Base-by-base conservation (phyloP, 257 asterid species). In the Solanum lycopersicoides region DNA sequence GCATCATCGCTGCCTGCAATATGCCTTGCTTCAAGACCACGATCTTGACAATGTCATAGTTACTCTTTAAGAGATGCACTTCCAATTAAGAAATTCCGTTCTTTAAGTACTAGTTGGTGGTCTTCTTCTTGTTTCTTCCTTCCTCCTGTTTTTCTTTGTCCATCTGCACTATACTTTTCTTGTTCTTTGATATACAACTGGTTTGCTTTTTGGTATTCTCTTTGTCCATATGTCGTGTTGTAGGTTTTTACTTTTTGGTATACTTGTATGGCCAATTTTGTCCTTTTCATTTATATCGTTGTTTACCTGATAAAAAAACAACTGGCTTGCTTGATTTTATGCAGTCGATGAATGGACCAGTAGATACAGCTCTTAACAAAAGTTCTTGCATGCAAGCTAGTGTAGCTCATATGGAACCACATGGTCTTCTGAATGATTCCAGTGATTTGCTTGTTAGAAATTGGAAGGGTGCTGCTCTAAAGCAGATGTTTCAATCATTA, bases 391-490 rank as follows among this genome's bases (percentile, higher is more conserved):
- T n/a, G 10, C 88, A 86, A 86, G 88, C 88, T 87, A 79, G 84
- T 83, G 87, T 86, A 71, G 89, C 87, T 69, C 91, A 86, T 89
- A 90, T 66, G 75, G 88, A 73, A 37, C 83, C 91, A 59, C 86
- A 72, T 85, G 87, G 41, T 87, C 85, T 65, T 44, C 39, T 71
- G 66, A 73, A 72, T 60, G 89, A 86, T 88, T 84, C 92, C 77
- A 37, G 42, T 87, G 89, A 82, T 65, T 90, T 86, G 89, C 88
- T 90, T 44, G 89, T 87, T 72, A 91, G 91, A 79, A 90, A 90
- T 74, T 89, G 90, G 80, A 93, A 96, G 90, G 89, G 88, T 89
- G 68, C 90, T 92, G 90, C 93, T 86, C 92, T 96, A 89, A 93
- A 92, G 89, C 94, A 95, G 88, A 89, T 95, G 79, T 87, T 85